These are phyloP conservation scores for Cystofilobasidium bisporidii DNA, from an alignment of 768 basidiomycete genomes.

Conservation along the genomic window DNA sequence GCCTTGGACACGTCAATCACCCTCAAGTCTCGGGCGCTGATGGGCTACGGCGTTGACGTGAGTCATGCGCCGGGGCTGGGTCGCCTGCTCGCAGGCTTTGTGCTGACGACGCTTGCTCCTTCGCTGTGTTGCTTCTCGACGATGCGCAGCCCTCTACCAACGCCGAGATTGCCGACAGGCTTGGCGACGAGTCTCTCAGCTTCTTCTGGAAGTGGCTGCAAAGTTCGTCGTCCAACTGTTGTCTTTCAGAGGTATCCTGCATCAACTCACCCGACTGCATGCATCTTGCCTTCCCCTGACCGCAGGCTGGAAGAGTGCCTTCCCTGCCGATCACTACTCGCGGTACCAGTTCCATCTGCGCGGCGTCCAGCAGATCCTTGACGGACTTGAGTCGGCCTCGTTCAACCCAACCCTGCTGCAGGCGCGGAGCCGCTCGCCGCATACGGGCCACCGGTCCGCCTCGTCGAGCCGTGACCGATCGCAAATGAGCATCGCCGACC, in stretches of 20 bases:
- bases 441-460: background rate
- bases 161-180: background rate
- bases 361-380: constrained; percentile 4
- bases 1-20: background rate
- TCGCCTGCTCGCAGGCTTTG: too few relatives aligned
- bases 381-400: constrained; percentile 1
- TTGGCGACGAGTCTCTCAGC: constrained; percentile 5
- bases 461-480: background rate
- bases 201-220: constrained; percentile 8
- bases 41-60: constrained; percentile 7
- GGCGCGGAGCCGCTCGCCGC: background rate
- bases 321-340: constrained; percentile 2
- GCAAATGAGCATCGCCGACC: constrained; percentile 4
- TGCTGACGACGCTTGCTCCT: too few relatives aligned
- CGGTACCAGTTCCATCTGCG: constrained; percentile 8
- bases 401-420: constrained; percentile 1
- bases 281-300: background rate
- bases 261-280: background rate
- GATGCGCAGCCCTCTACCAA: background rate
- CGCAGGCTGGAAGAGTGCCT: constrained; percentile 5
- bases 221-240: background rate
- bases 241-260: background rate
- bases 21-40: background rate
- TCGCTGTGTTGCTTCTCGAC: background rate
- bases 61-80: too few relatives aligned